Conservation (phyloP, 345 rosid species). For the Anacardium occidentale region DNA sequence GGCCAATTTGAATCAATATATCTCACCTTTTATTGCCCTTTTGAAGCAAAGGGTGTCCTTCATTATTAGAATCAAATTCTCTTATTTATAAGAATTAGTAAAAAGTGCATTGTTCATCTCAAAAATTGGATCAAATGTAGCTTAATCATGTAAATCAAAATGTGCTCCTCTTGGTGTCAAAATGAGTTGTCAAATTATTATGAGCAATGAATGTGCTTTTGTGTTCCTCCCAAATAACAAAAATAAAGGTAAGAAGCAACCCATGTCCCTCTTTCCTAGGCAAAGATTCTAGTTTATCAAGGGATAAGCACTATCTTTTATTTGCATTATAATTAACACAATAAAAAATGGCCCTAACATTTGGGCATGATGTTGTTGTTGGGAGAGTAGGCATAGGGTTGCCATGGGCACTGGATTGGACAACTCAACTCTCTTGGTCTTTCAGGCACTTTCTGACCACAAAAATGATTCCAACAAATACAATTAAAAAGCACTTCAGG, state of each 20-base stretch:
- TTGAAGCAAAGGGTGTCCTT: background rate
- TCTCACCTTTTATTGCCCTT: background rate
- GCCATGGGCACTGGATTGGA: constrained; percentile 33
- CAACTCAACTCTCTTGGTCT: constrained; percentile 32
- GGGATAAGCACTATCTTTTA: constrained; percentile 5
- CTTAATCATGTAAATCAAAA: too few species aligned
- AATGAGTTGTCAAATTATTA: constrained; percentile 19
- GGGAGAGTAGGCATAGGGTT: constrained; percentile 24
- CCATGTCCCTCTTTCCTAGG: constrained; percentile 19
- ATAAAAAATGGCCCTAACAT: constrained; percentile 18
- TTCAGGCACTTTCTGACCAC: constrained; percentile 5
- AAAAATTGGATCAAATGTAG: background rate
- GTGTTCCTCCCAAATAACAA: constrained; percentile 4
- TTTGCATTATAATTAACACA: background rate
- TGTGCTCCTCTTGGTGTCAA: background rate
- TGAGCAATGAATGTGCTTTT: constrained; percentile 7
- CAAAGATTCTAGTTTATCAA: constrained; percentile 17
- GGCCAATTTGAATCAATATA: background rate
- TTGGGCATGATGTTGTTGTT: constrained; percentile 15
- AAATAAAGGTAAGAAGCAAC: constrained; percentile 15
- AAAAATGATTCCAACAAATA: background rate
- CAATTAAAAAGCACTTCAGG: too few species aligned
- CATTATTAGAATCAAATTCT: too few species aligned
- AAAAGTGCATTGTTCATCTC: background rate
- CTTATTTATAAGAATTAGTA: too few species aligned